phyloP scores from a whole-genome alignment of 2,329 filamentous ascomycete species.

The Colletotrichum cordylinicola region DNA sequence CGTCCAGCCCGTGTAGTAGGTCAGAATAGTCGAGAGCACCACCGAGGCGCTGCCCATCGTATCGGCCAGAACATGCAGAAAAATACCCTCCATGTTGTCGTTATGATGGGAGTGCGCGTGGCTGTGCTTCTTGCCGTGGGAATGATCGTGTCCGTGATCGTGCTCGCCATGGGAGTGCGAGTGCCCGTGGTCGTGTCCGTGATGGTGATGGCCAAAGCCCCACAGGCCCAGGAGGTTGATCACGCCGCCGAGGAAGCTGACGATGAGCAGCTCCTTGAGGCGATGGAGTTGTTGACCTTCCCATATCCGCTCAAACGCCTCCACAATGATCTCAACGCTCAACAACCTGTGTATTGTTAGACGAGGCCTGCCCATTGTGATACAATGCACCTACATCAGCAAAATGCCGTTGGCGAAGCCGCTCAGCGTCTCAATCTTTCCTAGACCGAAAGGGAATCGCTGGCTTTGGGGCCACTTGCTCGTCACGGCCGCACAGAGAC shows the following conservation, averaged over 20 bases:
- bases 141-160: constrained; percentile 46
- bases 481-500: constrained; percentile 89
- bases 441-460: constrained; percentile 92
- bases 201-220: constrained; percentile 77
- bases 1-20: constrained; percentile 86
- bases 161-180: constrained; percentile 41
- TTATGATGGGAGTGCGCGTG: constrained; percentile 67
- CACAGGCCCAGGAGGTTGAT: constrained; percentile 94
- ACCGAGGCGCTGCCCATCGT: constrained; percentile 94
- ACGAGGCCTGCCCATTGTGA: accelerated
- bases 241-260: constrained; percentile 83
- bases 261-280: constrained; percentile 84
- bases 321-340: constrained; percentile 94
- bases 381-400: constrained; percentile 68
- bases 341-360: constrained; percentile 67
- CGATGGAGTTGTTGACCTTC: constrained; percentile 85
- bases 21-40: constrained; percentile 87
- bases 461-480: constrained; percentile 95
- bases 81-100: constrained; percentile 98
- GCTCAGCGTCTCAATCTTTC: constrained; percentile 94
- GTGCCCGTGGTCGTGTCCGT: constrained; percentile 51
- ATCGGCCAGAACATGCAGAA: constrained; percentile 92
- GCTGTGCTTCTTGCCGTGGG: constrained; percentile 45
- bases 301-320: constrained; percentile 86
- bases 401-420: constrained; percentile 97